Base-by-base conservation (phyloP, 345 rosid genomes). In the Moringa oleifera region DNA sequence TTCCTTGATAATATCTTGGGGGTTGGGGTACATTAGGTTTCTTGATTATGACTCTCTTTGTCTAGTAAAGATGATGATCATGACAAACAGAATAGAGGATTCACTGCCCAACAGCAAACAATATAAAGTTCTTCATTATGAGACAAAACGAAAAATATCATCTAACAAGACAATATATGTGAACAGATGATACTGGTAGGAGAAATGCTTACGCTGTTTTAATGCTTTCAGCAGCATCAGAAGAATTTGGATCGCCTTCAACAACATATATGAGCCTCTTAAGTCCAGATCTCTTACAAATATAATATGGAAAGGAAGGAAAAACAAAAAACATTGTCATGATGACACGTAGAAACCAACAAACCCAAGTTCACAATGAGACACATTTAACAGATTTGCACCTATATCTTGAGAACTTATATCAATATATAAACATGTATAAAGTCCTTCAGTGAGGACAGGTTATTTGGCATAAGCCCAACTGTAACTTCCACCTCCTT, bases 201-300 rank as follows among this genome's bases (percentile, higher is more conserved):
- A 59, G 41, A 64, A 70, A 68, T 21, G 23, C 90, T 80, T 82
- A 88, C 90, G 92, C 96, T 25, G 97, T 86, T 66, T 93, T 90
- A 65, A 88, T 81, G 80, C 95, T 93, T 75, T 88, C 97, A 59
- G 97, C 83, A 67, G 92, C 88, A 66, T 85, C 95, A 51, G 75
- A 93, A 25, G 67, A 66, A 77, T 93, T 83, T 36, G 90, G 92
- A 56, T 93, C 96, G 69, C 99, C 98, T 81, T 88, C 99, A 66
- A 88, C 83, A 33, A 90, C 79, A 82, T 86, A 93, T 33, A 93
- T 84, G 67, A 86, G 81, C 87, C 82, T 90, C 84, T 82, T 90
- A 41, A 90, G 77, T 65, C 96, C 95, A 21, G 89, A 93, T 76
- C 92, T 78, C 98, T 93, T 45, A 49, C 55, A 61, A 65, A 62